phyloP scores from a whole-genome alignment of 192 early-diverging fungal genomes.

The Spinellus fusiger region DNA sequence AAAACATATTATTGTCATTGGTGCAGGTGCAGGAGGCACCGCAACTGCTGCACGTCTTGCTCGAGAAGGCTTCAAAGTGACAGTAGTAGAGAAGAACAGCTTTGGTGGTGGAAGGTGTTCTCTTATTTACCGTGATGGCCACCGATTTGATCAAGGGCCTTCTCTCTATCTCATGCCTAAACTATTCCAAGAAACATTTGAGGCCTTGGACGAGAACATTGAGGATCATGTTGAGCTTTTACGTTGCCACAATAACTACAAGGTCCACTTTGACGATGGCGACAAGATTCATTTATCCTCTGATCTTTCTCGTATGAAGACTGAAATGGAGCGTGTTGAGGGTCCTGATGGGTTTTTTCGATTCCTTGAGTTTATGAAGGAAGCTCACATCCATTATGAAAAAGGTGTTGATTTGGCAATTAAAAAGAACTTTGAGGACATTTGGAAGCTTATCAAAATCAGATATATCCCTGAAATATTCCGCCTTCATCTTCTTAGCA shows the following conservation, averaged over 20 bases:
- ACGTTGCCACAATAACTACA: slow-evolving; percentile 46
- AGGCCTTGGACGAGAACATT: slow-evolving; percentile 40
- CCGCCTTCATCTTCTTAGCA: slow-evolving; percentile 40
- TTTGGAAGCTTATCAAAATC: slow-evolving; percentile 35
- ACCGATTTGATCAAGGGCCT: slow-evolving; percentile 55
- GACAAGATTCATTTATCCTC: slow-evolving; percentile 39
- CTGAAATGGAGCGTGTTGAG: slow-evolving; percentile 45
- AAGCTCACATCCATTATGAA: slow-evolving; percentile 50
- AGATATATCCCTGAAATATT: slow-evolving; percentile 32
- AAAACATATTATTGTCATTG: slow-evolving; percentile 43
- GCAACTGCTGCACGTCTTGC: slow-evolving; percentile 46
- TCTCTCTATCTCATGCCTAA: slow-evolving; percentile 53
- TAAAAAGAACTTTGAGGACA: slow-evolving; percentile 38
- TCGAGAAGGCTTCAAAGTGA: slow-evolving; percentile 35
- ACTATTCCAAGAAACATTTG: slow-evolving; percentile 41
- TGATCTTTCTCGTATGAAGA: slow-evolving; percentile 44
- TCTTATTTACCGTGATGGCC: slow-evolving; percentile 42
- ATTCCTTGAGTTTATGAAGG: slow-evolving; percentile 37
- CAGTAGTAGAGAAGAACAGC: slow-evolving; percentile 45
- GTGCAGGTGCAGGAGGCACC: slow-evolving; percentile 50
- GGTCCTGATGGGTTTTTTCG: slow-evolving; percentile 28
- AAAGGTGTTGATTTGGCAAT: slow-evolving; percentile 36
- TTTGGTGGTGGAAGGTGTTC: slow-evolving; percentile 49
- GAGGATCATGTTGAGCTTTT: slow-evolving; percentile 40
- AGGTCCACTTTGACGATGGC: slow-evolving; percentile 47